Percentiles rank a stretch among this genome's conserved stretches.
Conservation (phyloP, 768 basidiomycete species). For the Asterophora parasitica region DNA sequence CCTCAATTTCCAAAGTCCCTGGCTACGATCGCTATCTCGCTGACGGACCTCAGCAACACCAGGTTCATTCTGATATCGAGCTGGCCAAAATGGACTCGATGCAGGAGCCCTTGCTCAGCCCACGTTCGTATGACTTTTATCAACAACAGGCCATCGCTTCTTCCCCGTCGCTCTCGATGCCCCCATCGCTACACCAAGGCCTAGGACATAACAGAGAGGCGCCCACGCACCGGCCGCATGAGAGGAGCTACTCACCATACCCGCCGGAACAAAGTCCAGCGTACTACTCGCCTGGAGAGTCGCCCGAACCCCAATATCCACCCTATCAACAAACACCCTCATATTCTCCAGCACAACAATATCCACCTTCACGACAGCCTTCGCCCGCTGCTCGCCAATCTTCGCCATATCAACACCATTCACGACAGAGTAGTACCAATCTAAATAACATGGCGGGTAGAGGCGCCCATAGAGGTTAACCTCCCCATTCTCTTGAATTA, state of each 20-base stretch:
- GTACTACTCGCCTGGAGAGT: constrained; percentile 19
- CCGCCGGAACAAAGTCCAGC: constrained; percentile 24
- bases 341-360: constrained; percentile 16
- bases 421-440: constrained; percentile 21
- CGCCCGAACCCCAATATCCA: constrained; percentile 21
- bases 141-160: constrained; percentile 33
- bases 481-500: background rate
- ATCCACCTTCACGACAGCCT: constrained; percentile 25
- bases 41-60: constrained; percentile 33
- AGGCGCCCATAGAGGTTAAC: constrained; percentile 31
- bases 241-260: constrained; percentile 31
- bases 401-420: constrained; percentile 21
- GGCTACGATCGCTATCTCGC: constrained; percentile 59
- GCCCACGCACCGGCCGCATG: constrained; percentile 58
- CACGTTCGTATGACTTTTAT: constrained; percentile 26
- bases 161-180: constrained; percentile 34
- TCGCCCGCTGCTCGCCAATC: constrained; percentile 2
- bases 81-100: constrained; percentile 53
- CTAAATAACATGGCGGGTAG: constrained; percentile 36
- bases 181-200: constrained; percentile 38
- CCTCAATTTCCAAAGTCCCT: constrained; percentile 28
- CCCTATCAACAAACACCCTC: constrained; percentile 9
- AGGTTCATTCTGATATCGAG: constrained; percentile 39
- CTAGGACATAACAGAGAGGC: constrained; percentile 47
- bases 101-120: constrained; percentile 55